phyloP scores from a whole-genome alignment of 1,139 yeast genomes.

The Wickerhamomyces sp. region DNA sequence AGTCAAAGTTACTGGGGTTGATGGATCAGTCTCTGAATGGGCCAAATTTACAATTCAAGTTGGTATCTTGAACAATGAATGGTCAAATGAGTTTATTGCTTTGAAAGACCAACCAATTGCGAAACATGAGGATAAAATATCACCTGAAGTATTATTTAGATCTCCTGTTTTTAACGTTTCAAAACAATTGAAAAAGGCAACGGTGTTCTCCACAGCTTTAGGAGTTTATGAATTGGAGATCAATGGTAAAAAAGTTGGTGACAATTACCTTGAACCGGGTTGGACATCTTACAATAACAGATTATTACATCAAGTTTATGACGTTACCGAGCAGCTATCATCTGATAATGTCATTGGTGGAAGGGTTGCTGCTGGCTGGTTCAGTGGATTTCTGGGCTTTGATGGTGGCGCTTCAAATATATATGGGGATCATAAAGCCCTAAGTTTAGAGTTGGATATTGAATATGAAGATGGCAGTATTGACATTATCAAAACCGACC shows the following conservation, averaged over 20 bases:
- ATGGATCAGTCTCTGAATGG: slow-evolving; percentile 12
- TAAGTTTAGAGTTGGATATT: slow-evolving; percentile 9
- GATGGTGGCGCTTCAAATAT: slow-evolving; percentile 13
- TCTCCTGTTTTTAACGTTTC: slow-evolving; percentile 5
- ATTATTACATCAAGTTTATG: slow-evolving; percentile 14
- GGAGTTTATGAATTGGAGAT: slow-evolving; percentile 15
- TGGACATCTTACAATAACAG: slow-evolving; percentile 16
- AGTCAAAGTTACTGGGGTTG: slow-evolving; percentile 10
- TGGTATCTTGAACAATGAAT: slow-evolving; percentile 10
- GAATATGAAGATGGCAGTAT: slow-evolving; percentile 10
- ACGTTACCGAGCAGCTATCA: slow-evolving; percentile 6
- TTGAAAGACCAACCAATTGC: slow-evolving; percentile 6
- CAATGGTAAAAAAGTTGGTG: slow-evolving; percentile 9
- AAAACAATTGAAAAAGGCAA: slow-evolving; percentile 7
- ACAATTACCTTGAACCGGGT: slow-evolving; percentile 10
- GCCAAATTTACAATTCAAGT: slow-evolving; percentile 2
- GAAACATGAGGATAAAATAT: slow-evolving; percentile 6
- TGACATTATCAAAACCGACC: slow-evolving; percentile 8
- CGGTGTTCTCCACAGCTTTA: slow-evolving; percentile 10
- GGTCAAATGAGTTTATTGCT: slow-evolving; percentile 10
- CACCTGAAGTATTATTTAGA: slow-evolving; percentile 12
- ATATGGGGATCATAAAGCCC: slow-evolving; percentile 11
- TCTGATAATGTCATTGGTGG: slow-evolving; percentile 11
- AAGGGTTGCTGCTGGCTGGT: slow-evolving; percentile 17
- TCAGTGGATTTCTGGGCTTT: slow-evolving; percentile 13